Evolutionary conservation across 441 rosid species (phyloP), one percentile per base, ranked within the genome.

Genomic region (Pelargonium exstipulatum): DNA sequence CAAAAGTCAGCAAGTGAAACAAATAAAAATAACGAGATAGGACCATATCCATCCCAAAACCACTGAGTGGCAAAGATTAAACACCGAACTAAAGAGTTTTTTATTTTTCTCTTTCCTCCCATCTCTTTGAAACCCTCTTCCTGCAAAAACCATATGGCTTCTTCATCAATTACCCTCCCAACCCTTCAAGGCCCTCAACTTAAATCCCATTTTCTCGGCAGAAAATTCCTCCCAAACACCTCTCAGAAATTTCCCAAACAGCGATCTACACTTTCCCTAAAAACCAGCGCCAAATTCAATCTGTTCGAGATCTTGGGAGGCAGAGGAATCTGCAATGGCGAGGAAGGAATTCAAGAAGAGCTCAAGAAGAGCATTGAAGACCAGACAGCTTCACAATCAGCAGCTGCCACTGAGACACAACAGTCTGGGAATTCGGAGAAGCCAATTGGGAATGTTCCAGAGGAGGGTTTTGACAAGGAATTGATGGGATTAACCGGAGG

Each of bases 401-500:
- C 61, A 9, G 71, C 63, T 32, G 64, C 60, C 58, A 24, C 1
- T 62, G 4, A 46, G 72, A 45, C 37, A 32, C 37, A 32, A 32
- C 37, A 4, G 1, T n/a, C 57, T 1, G 17, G 0, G 57, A 49
- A 16, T n/a, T 49, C 57, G 1, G 1, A 4, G 37, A 32, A 32
- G 0, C 4, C 4, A 5, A 51, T 58, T 14, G 37, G 67, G 0
- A 26, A 35, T 49, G 81, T 85, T 24, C 86, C 91, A 0, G 95
- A 91, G 71, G 72, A 83, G 10, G 95, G 74, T 62, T 94, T 91
- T 8, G 96, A 81, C 2, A 94, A 89, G 80, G 96, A 89, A 77
- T 51, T 93, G 80, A 84, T 91, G 93, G 98, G 97, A 12, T 75
- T 93, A 49, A 93, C 96, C 0, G 97, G 95, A 16, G 97, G 97